phyloP scores from a whole-genome alignment of 176 grass and related monocot species.

The Tillandsia leiboldiana region DNA sequence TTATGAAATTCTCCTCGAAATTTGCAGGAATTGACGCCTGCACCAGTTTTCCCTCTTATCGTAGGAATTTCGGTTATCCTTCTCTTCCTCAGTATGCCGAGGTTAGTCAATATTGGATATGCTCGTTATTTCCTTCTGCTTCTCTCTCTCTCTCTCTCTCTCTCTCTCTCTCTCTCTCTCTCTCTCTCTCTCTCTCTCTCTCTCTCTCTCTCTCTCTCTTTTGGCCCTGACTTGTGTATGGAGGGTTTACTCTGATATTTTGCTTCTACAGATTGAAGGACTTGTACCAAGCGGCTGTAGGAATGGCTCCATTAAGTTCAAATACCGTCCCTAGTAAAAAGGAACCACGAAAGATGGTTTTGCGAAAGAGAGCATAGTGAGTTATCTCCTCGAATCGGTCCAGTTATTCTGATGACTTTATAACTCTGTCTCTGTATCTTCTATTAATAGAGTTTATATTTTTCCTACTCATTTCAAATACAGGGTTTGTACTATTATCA shows the following conservation, averaged over 20 bases:
- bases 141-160: not conserved
- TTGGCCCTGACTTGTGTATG: slow-evolving; percentile 3
- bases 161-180: not conserved
- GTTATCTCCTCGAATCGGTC: not conserved
- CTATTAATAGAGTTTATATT: not conserved
- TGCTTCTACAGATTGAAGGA: slow-evolving; percentile 63
- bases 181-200: not conserved
- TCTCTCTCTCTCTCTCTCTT: not conserved
- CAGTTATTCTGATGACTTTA: not conserved
- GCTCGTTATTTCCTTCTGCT: no score
- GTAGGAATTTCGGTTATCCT: slow-evolving; percentile 65
- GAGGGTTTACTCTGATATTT: slow-evolving; percentile 5
- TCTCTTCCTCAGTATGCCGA: slow-evolving; percentile 86
- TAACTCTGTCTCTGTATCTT: not conserved
- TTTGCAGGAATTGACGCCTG: slow-evolving; percentile 33
- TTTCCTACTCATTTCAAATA: not conserved
- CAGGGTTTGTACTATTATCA: not conserved
- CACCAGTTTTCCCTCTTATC: slow-evolving; percentile 67
- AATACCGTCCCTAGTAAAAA: slow-evolving; percentile 35
- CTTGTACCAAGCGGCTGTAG: slow-evolving; percentile 60
- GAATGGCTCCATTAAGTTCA: slow-evolving; percentile 46
- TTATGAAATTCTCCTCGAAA: not conserved
- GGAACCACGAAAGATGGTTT: slow-evolving; percentile 53
- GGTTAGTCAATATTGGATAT: slow-evolving; percentile 36
- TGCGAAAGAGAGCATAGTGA: slow-evolving; percentile 62